A percentile compares a stretch with the other conserved stretches of the same genome.
These are phyloP conservation scores for Candida ulmi DNA, from an alignment of 805 yeast species.

Conservation along the genomic window DNA sequence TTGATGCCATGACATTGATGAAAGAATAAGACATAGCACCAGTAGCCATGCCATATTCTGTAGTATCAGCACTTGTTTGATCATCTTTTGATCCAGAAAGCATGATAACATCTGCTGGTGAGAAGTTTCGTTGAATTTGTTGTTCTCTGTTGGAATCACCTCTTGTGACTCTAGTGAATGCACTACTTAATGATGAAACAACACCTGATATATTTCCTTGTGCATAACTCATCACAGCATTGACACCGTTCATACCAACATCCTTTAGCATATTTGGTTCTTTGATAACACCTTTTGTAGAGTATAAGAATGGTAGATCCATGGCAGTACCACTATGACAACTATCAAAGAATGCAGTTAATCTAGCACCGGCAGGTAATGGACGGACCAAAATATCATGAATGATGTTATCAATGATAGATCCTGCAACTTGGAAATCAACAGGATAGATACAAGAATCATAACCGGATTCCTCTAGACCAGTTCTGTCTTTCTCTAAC, in stretches of 20 bases:
- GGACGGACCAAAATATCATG: conserved; percentile 58
- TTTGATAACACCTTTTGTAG: conserved; percentile 67
- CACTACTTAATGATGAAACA: conserved; percentile 14
- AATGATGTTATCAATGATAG: conserved; percentile 60
- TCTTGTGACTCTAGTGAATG: conserved; percentile 15
- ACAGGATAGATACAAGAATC: conserved; percentile 61
- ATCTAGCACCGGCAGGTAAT: conserved; percentile 57
- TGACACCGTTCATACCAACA: conserved; percentile 54
- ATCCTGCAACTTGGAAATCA: conserved; percentile 57
- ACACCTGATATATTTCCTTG: conserved; percentile 42
- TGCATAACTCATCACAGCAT: conserved; percentile 48
- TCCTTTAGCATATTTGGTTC: conserved; percentile 67
- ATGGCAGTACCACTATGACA: conserved; percentile 74
- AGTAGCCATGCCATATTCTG: conserved; percentile 55
- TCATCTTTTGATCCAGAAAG: conserved; percentile 69
- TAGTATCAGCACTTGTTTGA: conserved; percentile 55
- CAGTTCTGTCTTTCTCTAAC: conserved; percentile 49
- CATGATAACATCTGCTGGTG: conserved; percentile 63
- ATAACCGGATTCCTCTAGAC: conserved; percentile 59
- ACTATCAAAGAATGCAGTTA: conserved; percentile 68
- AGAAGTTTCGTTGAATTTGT: conserved; percentile 41
- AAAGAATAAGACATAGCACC: conserved; percentile 77
- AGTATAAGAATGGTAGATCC: conserved; percentile 65
- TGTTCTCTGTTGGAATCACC: conserved; percentile 27
- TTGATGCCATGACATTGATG: conserved; percentile 47